These are phyloP conservation scores for Globisporangium megalacanthum DNA, from an alignment of 352 stramenopile species.

Conservation along the genomic window DNA sequence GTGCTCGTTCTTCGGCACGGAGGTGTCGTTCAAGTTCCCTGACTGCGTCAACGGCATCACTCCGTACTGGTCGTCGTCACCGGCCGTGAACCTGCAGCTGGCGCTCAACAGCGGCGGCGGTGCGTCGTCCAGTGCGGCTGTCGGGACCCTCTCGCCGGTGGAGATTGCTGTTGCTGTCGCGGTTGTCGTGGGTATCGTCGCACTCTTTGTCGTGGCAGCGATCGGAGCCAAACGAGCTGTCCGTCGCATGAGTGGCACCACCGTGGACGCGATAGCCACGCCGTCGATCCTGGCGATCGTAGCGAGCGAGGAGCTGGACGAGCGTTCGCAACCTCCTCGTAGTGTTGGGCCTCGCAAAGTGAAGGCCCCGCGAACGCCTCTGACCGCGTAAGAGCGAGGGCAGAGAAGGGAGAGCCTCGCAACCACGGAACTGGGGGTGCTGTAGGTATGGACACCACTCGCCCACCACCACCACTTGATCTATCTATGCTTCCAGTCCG, in stretches of 20 bases:
- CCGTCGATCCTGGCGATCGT: conserved; percentile 4
- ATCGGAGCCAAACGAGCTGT: not conserved
- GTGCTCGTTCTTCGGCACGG: conserved; percentile 11
- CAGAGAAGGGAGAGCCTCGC: not conserved
- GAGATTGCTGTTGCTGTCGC: conserved; percentile 1
- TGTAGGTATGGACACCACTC: no score
- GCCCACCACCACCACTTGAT: no score
- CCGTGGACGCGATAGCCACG: not conserved
- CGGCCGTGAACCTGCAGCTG: not conserved
- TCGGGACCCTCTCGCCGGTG: not conserved
- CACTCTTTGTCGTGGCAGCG: conserved; percentile 3
- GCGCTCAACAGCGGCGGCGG: not conserved
- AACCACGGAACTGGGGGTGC: no score
- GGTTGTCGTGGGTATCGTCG: not conserved
- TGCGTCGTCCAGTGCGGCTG: not conserved
- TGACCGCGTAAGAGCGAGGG: not conserved
- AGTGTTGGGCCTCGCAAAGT: conserved; percentile 3
- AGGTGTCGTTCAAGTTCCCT: conserved; percentile 9
- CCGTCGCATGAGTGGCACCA: not conserved
- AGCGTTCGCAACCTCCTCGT: not conserved
- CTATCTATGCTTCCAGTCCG: no score
- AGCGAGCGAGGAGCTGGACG: not conserved
- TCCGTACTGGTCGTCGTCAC: conserved; percentile 1
- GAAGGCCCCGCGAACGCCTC: conserved; percentile 1
- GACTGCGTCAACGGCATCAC: conserved; percentile 9